Conservation (phyloP, 2,329 filamentous ascomycete species). For the Boeremia exigua region DNA sequence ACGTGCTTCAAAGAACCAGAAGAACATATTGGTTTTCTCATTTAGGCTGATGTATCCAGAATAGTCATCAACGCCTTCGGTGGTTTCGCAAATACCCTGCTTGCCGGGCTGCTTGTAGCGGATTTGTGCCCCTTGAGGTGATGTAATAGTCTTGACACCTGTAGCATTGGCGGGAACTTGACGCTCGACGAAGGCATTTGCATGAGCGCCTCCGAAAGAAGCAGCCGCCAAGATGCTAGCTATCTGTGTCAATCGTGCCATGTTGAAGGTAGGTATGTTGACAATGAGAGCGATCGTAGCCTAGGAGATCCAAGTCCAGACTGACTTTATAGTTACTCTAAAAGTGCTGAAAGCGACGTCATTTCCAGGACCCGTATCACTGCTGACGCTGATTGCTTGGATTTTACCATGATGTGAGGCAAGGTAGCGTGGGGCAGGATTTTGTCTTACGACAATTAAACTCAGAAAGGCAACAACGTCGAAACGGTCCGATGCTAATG, state of each 20-base stretch:
- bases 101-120: slow-evolving; percentile 47
- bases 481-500: not conserved
- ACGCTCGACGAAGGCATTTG: slow-evolving; percentile 35
- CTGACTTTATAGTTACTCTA: not conserved
- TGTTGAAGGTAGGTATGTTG: slow-evolving; percentile 1
- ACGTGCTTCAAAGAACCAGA: slow-evolving; percentile 58
- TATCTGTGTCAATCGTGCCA: slow-evolving; percentile 33
- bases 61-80: slow-evolving; percentile 46
- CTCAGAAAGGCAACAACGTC: slow-evolving; percentile 21
- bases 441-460: slow-evolving; percentile 18
- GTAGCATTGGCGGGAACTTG: slow-evolving; percentile 40
- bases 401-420: not conserved
- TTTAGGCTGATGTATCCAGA: slow-evolving; percentile 47
- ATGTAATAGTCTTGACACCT: slow-evolving; percentile 43
- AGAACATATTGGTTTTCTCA: slow-evolving; percentile 49
- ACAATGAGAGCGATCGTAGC: not conserved
- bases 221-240: slow-evolving; percentile 30
- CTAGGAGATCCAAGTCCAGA: not conserved
- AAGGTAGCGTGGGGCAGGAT: not conserved
- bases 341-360: not conserved
- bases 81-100: slow-evolving; percentile 52
- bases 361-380: not conserved
- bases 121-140: slow-evolving; percentile 42
- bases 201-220: slow-evolving; percentile 26
- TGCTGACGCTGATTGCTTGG: not conserved